Evolutionary conservation across 352 stramenopile species (phyloP).

Genomic region (Paralagenidium karlingii): DNA sequence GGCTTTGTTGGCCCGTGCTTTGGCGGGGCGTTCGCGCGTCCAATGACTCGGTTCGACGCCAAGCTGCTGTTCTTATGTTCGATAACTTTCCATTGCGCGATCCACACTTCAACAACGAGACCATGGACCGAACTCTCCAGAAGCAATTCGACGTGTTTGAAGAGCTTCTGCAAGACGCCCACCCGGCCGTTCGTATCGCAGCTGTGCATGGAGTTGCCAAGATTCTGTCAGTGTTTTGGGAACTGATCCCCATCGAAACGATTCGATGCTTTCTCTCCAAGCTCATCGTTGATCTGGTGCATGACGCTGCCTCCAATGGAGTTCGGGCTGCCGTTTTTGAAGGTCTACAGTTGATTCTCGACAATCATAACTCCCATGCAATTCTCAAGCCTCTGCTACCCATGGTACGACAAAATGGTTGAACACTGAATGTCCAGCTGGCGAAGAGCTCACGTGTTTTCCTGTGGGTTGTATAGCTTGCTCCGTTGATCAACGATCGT

Average conservation of each 20-base stretch:
- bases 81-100: slow-evolving; percentile 77
- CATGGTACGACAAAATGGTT: slow-evolving; percentile 67
- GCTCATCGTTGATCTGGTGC: slow-evolving; percentile 67
- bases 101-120: slow-evolving; percentile 59
- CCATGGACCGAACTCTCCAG: slow-evolving; percentile 59
- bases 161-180: slow-evolving; percentile 54
- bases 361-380: slow-evolving; percentile 78
- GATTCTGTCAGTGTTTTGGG: slow-evolving; percentile 76
- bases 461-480: slow-evolving; percentile 20
- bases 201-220: slow-evolving; percentile 73
- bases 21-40: slow-evolving; percentile 75
- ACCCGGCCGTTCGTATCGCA: slow-evolving; percentile 63
- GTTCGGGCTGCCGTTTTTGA: slow-evolving; percentile 78
- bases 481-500: slow-evolving; percentile 70
- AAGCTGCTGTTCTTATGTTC: slow-evolving; percentile 71
- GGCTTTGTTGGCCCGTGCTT: slow-evolving; percentile 69
- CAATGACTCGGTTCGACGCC: slow-evolving; percentile 71
- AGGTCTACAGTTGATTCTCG: slow-evolving; percentile 72
- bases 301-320: slow-evolving; percentile 56
- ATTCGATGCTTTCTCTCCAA: slow-evolving; percentile 77
- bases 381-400: slow-evolving; percentile 75
- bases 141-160: slow-evolving; percentile 80
- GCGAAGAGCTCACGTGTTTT: slow-evolving; percentile 1
- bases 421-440: neutral
- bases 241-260: slow-evolving; percentile 63